Base-by-base conservation (phyloP, 2,329 filamentous ascomycete genomes). In the Colletotrichum sp. region DNA sequence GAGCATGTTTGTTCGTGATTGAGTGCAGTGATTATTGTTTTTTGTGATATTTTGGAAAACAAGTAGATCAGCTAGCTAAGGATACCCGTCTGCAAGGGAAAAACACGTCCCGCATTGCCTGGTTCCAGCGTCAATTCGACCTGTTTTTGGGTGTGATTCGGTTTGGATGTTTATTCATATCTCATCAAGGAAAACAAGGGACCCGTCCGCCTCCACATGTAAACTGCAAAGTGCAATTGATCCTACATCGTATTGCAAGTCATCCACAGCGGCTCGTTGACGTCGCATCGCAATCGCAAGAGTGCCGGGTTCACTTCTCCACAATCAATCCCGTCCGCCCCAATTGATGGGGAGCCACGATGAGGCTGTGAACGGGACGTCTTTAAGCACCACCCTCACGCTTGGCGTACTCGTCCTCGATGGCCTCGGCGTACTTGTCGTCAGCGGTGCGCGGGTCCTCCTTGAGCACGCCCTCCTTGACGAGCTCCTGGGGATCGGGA, bases 381-480 rank as follows among this genome's bases (percentile, higher is more conserved):
- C n/a, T 52, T 88, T 79, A 93, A 77, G 91, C 90, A 78, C 90
- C 90, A 36, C 91, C 91, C 84, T 92, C 91, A 34, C 91, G 86
- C 85, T 92, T 92, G 75, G 91, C 90, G 79, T 92, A 92, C 81
- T 92, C 91, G 2, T 92, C 90, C 83, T 92, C 90, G 48, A 93
- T 92, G 22, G 90, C 90, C 83, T 92, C 91, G 75, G 88, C 86
- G 78, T 92, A 92, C 79, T 88, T 88, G 79, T 90, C 87, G 32
- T 90, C 88, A 5, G 89, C 83, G n/a, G 87, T 87, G 72, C 91
- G 89, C 3, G 91, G 91, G 79, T 94, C 92, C 78, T 93, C 91
- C 74, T 91, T 92, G 78, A 98, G 86, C 71, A 98, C 95, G 7
- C 96, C 96, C 79, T 94, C 92, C 81, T 94, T 92, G 74, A 98